Evolutionary conservation across 1,284 basidiomycete species (phyloP), one percentile per base, ranked within the genome.

Genomic region (Wolfiporia cocos): DNA sequence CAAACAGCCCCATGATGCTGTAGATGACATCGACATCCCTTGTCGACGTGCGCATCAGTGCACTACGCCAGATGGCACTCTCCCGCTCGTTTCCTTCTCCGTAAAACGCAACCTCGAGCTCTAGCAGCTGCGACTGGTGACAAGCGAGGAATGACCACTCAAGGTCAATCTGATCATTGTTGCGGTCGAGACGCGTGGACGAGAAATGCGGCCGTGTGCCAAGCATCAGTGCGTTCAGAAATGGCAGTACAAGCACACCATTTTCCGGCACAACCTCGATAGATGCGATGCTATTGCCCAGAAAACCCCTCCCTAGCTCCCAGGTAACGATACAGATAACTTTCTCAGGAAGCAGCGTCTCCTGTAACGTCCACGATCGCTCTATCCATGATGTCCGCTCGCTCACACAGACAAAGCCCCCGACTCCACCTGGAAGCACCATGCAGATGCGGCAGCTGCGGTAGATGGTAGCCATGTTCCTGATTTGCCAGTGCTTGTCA

Each of bases 1-100:
- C 54, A 29, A 56, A 55, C 3, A 55, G 42, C 18, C 48, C 51
- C 54, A 53, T 55, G 39, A 56, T 56, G 42, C 54, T 56, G 46
- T 53, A 52, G 14, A 53, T 47, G 54, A 54, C 54, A 38, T 55
- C 55, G 21, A 54, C 49, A 11, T 47, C 49, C 31, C 46, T 42
- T 1, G 52, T 49, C 1, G 53, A 52, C 23, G 53, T 50, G 21
- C 49, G 42, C 47, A 51, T 46, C 9, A 49, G 35, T 4, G 47
- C 46, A 40, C 45, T 41, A 28, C 41, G 47, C 53, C 52, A 56
- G 12, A 51, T 45, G 6, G 44, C 38, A 10, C 28, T 29, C n/a
- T 29, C 28, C 28, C 28, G 28, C n/a, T 29, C 28, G n/a, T 29
- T n/a, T 9, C n/a, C 28, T n/a, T 9, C n/a, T n/a, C 10, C 28